These are phyloP conservation scores for Phoma herbarum DNA, from an alignment of 2,329 filamentous ascomycete species.

Conservation along the genomic window DNA sequence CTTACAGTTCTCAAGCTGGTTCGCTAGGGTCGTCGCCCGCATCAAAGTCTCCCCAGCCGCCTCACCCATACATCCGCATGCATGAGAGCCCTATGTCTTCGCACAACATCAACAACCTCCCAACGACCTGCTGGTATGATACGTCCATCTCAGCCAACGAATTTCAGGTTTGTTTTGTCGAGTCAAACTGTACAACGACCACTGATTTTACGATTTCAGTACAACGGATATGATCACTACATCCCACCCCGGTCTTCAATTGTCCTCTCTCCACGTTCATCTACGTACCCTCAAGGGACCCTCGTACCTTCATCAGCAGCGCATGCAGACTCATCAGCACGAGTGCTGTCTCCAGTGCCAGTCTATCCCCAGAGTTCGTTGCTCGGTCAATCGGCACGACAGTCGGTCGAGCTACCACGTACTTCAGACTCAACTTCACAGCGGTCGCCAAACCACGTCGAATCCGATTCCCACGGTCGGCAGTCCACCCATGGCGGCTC, in stretches of 20 bases:
- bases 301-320: slow-evolving; percentile 31
- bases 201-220: slow-evolving; percentile 20
- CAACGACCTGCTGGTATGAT: slow-evolving; percentile 44
- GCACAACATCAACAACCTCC: slow-evolving; percentile 35
- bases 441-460: slow-evolving; percentile 23
- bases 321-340: slow-evolving; percentile 33
- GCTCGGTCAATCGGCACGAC: slow-evolving; percentile 2
- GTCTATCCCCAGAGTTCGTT: slow-evolving; percentile 39
- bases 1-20: slow-evolving; percentile 39
- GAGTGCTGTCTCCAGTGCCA: slow-evolving; percentile 45
- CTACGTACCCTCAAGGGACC: slow-evolving; percentile 35
- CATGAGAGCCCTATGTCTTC: slow-evolving; percentile 40
- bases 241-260: slow-evolving; percentile 44
- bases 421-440: slow-evolving; percentile 22
- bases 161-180: slow-evolving; percentile 14
- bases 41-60: slow-evolving; percentile 46
- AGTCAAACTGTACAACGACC: background rate
- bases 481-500: slow-evolving; percentile 55
- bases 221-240: slow-evolving; percentile 44
- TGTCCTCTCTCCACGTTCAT: slow-evolving; percentile 31
- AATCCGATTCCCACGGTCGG: slow-evolving; percentile 23
- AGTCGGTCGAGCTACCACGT: slow-evolving; percentile 3
- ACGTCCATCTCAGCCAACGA: slow-evolving; percentile 43
- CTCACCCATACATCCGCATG: slow-evolving; percentile 41
- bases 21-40: slow-evolving; percentile 39